Conservation (phyloP, 164 flowering plant genomes). For the Berberis thunbergii region DNA sequence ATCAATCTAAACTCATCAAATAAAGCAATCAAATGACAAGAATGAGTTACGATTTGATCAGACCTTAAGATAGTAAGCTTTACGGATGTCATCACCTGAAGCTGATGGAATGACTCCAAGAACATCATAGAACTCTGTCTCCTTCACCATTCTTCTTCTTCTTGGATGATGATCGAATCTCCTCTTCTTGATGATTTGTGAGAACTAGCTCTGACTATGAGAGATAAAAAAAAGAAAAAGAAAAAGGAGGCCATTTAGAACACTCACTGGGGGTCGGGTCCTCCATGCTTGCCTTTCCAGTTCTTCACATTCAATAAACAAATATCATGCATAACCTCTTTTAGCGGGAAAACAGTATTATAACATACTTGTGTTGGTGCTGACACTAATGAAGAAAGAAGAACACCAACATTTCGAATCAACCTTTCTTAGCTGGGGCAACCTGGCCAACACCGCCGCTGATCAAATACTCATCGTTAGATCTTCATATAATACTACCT, state of each 20-base stretch:
- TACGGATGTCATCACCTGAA: slow-evolving; percentile 78
- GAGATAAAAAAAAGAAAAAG: neutral
- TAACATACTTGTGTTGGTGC: too few relatives aligned
- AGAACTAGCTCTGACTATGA: neutral
- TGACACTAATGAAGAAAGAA: too few relatives aligned
- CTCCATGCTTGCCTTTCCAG: slow-evolving; percentile 38
- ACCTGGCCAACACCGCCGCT: too few relatives aligned
- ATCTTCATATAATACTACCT: too few relatives aligned
- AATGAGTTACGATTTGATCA: neutral
- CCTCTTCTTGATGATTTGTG: neutral
- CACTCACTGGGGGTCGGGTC: neutral
- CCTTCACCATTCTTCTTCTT: slow-evolving; percentile 54
- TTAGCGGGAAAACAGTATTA: slow-evolving; percentile 1
- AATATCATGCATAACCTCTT: slow-evolving; percentile 3
- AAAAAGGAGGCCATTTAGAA: slow-evolving; percentile 1
- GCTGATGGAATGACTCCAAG: slow-evolving; percentile 68
- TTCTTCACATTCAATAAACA: slow-evolving; percentile 21
- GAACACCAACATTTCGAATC: too few relatives aligned
- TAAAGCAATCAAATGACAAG: neutral
- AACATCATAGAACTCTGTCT: slow-evolving; percentile 77
- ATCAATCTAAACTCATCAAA: neutral
- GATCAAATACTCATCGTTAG: too few relatives aligned
- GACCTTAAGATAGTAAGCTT: slow-evolving; percentile 87
- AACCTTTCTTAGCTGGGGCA: too few relatives aligned
- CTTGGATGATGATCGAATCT: neutral